Evolutionary conservation across 768 basidiomycete genomes (phyloP), one percentile per base, ranked within the genome.

Genomic region (Tulasnella sp.): DNA sequence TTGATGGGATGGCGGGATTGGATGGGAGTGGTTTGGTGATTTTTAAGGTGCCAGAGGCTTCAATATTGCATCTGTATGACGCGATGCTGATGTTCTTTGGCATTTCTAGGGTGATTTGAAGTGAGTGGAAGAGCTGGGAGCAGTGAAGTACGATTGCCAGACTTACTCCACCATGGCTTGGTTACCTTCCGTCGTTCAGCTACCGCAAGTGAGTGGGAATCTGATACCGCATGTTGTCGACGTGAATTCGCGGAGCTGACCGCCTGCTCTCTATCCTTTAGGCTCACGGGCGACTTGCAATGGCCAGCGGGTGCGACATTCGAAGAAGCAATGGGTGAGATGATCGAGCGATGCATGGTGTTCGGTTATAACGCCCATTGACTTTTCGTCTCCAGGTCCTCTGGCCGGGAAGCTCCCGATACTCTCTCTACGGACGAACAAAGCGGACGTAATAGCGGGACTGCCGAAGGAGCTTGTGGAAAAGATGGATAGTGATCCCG

Each of bases 371-470:
- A 36, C 32, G 69, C 35, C 59, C 17, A 26, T 6, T 40, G 47
- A 41, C 36, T 42, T 59, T 67, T n/a, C 16, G 52, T 44, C 17
- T n/a, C n/a, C 75, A 89, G 92, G 94, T 5, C 91, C 92, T 1
- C 80, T 98, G 11, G 86, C 87, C 0, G 90, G 91, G 0, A 82
- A 88, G 9, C 91, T 96, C 81, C 90, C 91, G 0, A 78, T 97
- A 8, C 81, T 98, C 32, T 93, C 92, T 77, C 81, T 98, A 72
- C 86, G 96, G 19, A 98, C 96, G 1, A 93, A 90, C 83, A 99
- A 99, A 79, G 96, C 96, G 0, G 95, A 98, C 77, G 94, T 97
- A 1, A 90, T 89, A 6, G 93, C 92, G 32, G 96, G 94, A 0
- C 83, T 99, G 2, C 81, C 84, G 0, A 83, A 87, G 75, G 89